Conservation (phyloP, 208 protist species). For the Trypanosoma conorhini region DNA sequence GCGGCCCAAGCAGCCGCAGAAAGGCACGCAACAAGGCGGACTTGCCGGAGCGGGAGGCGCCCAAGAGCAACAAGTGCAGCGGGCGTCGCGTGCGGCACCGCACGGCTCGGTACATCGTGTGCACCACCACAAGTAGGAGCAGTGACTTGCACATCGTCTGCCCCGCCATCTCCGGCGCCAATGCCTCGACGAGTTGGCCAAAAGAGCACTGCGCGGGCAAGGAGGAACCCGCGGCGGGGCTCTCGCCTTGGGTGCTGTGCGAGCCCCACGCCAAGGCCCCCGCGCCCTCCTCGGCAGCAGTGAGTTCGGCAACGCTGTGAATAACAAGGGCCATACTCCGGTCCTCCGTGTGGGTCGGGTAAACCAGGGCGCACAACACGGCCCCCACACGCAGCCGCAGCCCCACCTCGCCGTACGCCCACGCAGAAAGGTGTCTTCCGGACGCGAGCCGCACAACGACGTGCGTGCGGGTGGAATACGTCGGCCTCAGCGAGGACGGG, state of each 20-base stretch:
- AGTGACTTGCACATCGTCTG: slow-evolving; percentile 49
- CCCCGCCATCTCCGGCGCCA: slow-evolving; percentile 55
- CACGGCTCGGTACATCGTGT: slow-evolving; percentile 50
- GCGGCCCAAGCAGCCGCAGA: slow-evolving; percentile 35
- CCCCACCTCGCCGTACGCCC: slow-evolving; percentile 55
- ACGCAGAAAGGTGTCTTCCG: slow-evolving; percentile 35
- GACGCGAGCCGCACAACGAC: slow-evolving; percentile 24
- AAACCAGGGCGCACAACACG: slow-evolving; percentile 37
- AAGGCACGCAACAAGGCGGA: slow-evolving; percentile 50
- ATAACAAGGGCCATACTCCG: slow-evolving; percentile 43
- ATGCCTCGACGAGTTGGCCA: slow-evolving; percentile 24
- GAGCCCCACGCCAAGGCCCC: neutral
- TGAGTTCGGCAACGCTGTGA: slow-evolving; percentile 27
- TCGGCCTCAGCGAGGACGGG: slow-evolving; percentile 4
- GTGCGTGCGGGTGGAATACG: slow-evolving; percentile 26
- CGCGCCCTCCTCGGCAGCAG: neutral
- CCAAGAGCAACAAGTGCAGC: slow-evolving; percentile 62
- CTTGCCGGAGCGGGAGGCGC: slow-evolving; percentile 56
- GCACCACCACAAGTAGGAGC: slow-evolving; percentile 51
- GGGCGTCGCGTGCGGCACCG: slow-evolving; percentile 24
- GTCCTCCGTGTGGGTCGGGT: slow-evolving; percentile 43
- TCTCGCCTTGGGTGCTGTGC: neutral
- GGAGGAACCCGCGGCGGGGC: neutral
- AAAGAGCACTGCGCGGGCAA: slow-evolving; percentile 20
- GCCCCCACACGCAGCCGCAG: slow-evolving; percentile 35